Percentiles rank a stretch among this genome's conserved stretches.
Evolutionary conservation across 345 rosid species (phyloP).

Genomic region (Brassica nigra): DNA sequence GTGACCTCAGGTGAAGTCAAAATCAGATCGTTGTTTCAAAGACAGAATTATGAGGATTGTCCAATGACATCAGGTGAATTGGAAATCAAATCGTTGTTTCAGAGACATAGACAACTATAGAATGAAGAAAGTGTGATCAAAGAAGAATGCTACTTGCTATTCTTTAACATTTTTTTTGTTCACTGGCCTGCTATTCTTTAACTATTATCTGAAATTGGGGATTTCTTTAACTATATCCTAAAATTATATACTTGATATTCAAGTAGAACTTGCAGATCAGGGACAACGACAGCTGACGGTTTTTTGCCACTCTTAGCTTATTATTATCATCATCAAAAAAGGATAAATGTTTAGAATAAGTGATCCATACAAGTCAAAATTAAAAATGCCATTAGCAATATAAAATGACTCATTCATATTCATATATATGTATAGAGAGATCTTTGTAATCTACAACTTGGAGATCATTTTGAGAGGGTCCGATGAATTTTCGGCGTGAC

Average conservation of each 20-base stretch:
- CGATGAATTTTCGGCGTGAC: conserved; percentile 51
- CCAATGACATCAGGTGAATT: background rate
- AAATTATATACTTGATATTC: background rate
- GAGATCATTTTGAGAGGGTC: conserved; percentile 52
- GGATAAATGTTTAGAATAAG: background rate
- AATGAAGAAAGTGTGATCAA: background rate
- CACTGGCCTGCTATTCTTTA: background rate
- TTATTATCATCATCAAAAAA: background rate
- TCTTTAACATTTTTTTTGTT: background rate
- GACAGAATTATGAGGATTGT: background rate
- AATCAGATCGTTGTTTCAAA: too few species aligned
- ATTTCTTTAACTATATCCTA: background rate
- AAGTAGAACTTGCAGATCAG: background rate
- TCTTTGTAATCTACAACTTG: conserved; percentile 47
- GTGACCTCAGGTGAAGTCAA: too few species aligned
- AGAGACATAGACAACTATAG: too few species aligned
- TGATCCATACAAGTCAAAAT: background rate
- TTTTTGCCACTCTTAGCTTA: background rate
- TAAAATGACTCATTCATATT: background rate
- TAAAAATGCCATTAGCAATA: background rate
- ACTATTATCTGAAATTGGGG: background rate
- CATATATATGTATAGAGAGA: background rate
- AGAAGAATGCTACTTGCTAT: background rate
- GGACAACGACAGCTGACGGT: background rate
- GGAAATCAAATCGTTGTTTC: background rate